Evolutionary conservation across 805 yeast genomes (phyloP).

Genomic region (Suhomyces prunicola): DNA sequence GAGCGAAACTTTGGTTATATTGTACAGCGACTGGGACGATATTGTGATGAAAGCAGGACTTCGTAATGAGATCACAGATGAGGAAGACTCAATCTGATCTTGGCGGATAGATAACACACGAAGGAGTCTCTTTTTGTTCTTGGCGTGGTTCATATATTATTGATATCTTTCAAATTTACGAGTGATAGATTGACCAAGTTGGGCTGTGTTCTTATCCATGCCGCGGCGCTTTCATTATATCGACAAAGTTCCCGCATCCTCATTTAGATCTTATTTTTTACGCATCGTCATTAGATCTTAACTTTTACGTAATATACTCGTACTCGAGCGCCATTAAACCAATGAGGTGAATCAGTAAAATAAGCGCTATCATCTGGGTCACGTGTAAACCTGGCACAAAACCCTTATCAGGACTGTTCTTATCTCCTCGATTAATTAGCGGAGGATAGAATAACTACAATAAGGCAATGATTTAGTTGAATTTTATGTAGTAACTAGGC

Average conservation of each 20-base stretch:
- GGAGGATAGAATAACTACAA: background rate
- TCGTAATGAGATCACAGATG: slow-evolving; percentile 3
- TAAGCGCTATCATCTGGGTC: background rate
- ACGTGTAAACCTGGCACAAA: background rate
- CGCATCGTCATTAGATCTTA: too few relatives aligned
- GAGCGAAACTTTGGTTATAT: slow-evolving; percentile 45
- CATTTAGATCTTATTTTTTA: background rate
- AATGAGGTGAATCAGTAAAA: background rate
- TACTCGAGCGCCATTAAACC: background rate
- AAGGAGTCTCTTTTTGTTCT: background rate
- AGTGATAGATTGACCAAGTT: background rate
- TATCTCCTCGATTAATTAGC: background rate
- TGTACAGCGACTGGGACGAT: slow-evolving; percentile 51
- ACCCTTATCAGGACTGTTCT: background rate
- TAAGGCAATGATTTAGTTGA: background rate
- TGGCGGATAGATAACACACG: background rate
- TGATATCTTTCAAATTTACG: background rate
- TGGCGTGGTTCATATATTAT: background rate
- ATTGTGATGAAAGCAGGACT: slow-evolving; percentile 36
- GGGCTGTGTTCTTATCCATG: background rate
- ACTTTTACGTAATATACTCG: background rate
- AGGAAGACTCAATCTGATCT: slow-evolving; percentile 1
- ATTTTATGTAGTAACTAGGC: background rate
- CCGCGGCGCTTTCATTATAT: background rate
- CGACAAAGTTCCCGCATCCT: background rate